These are phyloP conservation scores for Spergularia marina DNA, from an alignment of 148 eudicot genomes.

Conservation along the genomic window DNA sequence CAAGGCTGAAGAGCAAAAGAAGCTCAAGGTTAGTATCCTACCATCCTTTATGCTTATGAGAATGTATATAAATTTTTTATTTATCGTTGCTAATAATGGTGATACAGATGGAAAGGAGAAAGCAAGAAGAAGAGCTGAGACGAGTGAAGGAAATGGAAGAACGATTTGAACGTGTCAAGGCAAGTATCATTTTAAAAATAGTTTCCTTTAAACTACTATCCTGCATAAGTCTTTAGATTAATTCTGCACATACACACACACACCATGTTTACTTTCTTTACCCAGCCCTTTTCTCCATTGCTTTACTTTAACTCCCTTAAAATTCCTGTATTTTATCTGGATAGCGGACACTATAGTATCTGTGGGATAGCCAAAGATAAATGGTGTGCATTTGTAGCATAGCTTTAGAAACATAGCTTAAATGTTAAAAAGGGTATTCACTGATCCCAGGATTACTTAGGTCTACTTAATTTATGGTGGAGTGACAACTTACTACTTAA, in stretches of 20 bases:
- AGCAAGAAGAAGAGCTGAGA: slow-evolving; percentile 91
- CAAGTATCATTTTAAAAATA: slow-evolving; percentile 12
- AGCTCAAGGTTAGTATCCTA: slow-evolving; percentile 56
- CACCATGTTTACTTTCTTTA: too few species aligned
- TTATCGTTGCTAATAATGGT: slow-evolving; percentile 23
- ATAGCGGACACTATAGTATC: not conserved
- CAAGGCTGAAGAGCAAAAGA: slow-evolving; percentile 89
- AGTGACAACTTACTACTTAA: too few species aligned
- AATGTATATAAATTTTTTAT: not conserved
- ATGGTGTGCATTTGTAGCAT: not conserved
- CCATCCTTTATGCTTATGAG: not conserved
- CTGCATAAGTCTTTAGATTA: too few species aligned
- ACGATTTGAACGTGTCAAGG: slow-evolving; percentile 85
- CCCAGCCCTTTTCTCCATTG: too few species aligned
- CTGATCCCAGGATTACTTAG: too few species aligned
- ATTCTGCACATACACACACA: too few species aligned
- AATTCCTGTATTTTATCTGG: too few species aligned
- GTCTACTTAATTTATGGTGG: too few species aligned
- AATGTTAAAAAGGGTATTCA: too few species aligned
- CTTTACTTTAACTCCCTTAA: too few species aligned
- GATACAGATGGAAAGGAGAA: slow-evolving; percentile 86
- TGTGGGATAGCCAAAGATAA: not conserved
- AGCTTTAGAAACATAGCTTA: too few species aligned
- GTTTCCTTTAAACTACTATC: too few species aligned
- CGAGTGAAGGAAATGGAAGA: slow-evolving; percentile 81